Conservation (phyloP, 257 asterid genomes). For the Primulina huaijiensis region DNA sequence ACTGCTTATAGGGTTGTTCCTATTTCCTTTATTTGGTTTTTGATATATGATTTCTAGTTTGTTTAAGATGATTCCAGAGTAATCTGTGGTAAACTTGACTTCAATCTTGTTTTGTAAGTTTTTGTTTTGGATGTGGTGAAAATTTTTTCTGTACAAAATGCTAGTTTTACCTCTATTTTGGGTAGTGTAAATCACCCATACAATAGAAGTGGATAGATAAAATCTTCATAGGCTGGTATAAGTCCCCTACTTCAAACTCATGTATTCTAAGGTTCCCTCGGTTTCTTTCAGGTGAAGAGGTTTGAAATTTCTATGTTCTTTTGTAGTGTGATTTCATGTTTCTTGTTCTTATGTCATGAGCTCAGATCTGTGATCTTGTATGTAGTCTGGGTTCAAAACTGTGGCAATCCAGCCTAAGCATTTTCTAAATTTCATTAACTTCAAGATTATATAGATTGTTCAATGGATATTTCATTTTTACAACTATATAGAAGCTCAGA, state of each 20-base stretch:
- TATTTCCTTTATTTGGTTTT: neutral
- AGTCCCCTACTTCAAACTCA: conserved; percentile 14
- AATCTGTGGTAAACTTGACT: conserved; percentile 7
- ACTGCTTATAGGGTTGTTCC: neutral
- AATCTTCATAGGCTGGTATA: conserved; percentile 19
- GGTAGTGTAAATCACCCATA: neutral
- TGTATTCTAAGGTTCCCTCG: conserved; percentile 24
- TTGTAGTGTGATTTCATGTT: conserved; percentile 19
- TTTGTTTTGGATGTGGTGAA: conserved; percentile 14
- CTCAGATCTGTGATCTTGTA: conserved; percentile 33
- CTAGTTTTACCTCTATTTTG: conserved; percentile 1
- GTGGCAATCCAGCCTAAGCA: conserved; percentile 8
- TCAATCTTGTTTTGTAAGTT: neutral
- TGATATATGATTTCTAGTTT: neutral
- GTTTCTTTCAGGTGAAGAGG: conserved; percentile 20
- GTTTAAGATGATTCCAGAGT: conserved; percentile 8
- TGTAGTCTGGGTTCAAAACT: conserved; percentile 1
- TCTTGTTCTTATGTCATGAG: conserved; percentile 8
- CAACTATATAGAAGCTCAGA: conserved; percentile 14
- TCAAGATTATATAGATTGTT: conserved; percentile 24
- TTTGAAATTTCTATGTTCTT: conserved; percentile 19
- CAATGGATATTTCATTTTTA: conserved; percentile 19
- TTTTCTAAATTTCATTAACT: conserved; percentile 24
- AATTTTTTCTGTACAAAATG: conserved; percentile 15
- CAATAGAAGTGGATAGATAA: neutral